Evolutionary conservation across 805 yeast species (phyloP), one percentile per base, ranked within the genome.

Genomic region (Cyberlindnera petersonii): DNA sequence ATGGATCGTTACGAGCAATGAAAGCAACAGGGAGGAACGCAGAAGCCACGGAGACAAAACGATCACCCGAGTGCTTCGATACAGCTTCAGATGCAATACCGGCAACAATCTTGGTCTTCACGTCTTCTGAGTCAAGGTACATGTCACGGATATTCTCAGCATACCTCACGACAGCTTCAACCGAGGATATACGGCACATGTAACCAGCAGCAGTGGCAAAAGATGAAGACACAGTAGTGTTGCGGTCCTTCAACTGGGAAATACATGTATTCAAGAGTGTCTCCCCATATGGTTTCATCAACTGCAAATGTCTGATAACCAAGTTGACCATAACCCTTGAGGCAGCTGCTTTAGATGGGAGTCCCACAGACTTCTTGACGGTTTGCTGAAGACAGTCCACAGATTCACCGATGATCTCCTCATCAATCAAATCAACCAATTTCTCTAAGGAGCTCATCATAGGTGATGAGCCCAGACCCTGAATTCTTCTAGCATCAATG

Each of bases 291-390:
- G 72, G 69, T n/a, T 55, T 53, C 8, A 71, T 53, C 11, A 63
- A 44, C 7, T 59, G 54, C 0, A 77, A 66, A 49, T 82, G 79
- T 44, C 81, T 73, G 9, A 77, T 64, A 0, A 84, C 74, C 33
- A 87, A 58, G 15, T 76, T 71, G 7, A 82, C 86, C 9, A 89
- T 58, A 0, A 88, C 80, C 45, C 79, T 73, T 5, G 95, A 76
- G 0, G 91, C 88, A 18, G 89, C 86, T 0, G 85, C 87, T 53
- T 91, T 87, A 0, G 97, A 86, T 0, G 98, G 97, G 11, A 93
- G 66, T 0, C 98, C 98, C 16, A 89, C 85, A 0, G 94, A 75
- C 40, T 68, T 72, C 44, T 78, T 77, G 8, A 86, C 74, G 2
- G 86, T 74, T 16, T 61, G 54, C 17, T 73, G 72, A 21, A 87